Evolutionary conservation across 179 eudicot genomes (phyloP).

Genomic region (Nepenthes alata): DNA sequence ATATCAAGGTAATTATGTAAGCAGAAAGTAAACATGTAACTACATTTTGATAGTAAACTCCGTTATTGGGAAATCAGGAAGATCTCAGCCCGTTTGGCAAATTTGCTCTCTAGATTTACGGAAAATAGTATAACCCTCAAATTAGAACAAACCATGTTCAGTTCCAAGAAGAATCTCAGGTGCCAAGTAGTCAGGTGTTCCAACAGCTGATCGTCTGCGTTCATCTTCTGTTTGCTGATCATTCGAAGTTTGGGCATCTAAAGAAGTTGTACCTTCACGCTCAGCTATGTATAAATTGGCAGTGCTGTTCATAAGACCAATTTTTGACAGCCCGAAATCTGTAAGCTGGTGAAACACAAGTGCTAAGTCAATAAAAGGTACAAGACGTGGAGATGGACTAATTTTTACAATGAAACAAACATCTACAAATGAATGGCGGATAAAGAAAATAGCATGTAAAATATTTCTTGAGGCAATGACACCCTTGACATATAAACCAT

Average conservation of each 20-base stretch:
- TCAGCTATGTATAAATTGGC: constrained; percentile 20
- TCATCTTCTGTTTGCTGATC: constrained; percentile 12
- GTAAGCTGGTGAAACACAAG: constrained; percentile 22
- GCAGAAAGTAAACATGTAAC: no score
- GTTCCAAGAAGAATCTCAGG: constrained; percentile 39
- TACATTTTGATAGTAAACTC: no score
- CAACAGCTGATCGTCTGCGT: constrained; percentile 24
- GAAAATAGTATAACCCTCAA: constrained; percentile 12
- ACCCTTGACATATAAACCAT: no score
- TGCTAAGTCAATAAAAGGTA: no score
- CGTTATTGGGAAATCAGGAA: no score
- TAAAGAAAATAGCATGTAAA: no score
- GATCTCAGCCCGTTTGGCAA: no score
- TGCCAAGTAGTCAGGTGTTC: constrained; percentile 41
- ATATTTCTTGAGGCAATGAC: no score
- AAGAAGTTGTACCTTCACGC: constrained; percentile 12
- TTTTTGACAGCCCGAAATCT: constrained; percentile 32
- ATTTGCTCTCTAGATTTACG: neutral
- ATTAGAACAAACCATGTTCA: constrained; percentile 25
- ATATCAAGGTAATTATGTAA: no score
- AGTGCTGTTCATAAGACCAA: constrained; percentile 33
- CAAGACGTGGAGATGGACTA: no score
- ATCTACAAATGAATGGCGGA: neutral
- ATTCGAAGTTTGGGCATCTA: constrained; percentile 11
- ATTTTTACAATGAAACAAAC: neutral